These are phyloP conservation scores for Bretschneidera sinensis DNA, from an alignment of 345 rosid genomes.

Conservation along the genomic window DNA sequence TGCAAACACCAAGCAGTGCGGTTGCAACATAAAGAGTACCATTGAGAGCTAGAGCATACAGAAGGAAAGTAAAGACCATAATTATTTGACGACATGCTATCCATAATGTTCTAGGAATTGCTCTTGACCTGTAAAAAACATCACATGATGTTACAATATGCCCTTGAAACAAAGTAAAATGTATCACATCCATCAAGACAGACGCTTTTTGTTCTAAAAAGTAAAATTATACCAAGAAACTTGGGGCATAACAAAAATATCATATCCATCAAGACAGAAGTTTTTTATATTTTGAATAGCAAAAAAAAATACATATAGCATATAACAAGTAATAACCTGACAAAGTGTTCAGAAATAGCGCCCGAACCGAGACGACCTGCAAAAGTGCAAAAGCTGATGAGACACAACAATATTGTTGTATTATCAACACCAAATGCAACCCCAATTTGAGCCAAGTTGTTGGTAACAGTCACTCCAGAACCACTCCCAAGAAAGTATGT, in stretches of 20 bases:
- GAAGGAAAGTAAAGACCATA: constrained; percentile 54
- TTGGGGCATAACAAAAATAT: too few species aligned
- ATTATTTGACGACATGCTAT: constrained; percentile 51
- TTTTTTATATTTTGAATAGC: background rate
- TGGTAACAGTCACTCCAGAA: constrained; percentile 81
- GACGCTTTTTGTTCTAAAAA: constrained; percentile 5
- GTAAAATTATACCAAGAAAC: too few species aligned
- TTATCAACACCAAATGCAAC: constrained; percentile 63
- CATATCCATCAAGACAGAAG: background rate
- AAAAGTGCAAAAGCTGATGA: constrained; percentile 87
- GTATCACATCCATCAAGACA: background rate
- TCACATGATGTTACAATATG: background rate
- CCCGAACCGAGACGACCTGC: constrained; percentile 84
- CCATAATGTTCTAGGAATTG: constrained; percentile 82
- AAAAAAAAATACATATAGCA: background rate
- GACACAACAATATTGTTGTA: constrained; percentile 62
- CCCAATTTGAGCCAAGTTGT: constrained; percentile 96
- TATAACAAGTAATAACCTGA: constrained; percentile 45
- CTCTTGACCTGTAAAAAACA: constrained; percentile 39
- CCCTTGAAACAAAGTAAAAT: background rate
- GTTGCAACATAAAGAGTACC: constrained; percentile 63
- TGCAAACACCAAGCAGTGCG: constrained; percentile 65
- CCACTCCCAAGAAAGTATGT: constrained; percentile 85
- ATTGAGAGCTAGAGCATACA: constrained; percentile 49
- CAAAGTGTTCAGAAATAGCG: constrained; percentile 83